Conservation (phyloP, 345 rosid species). For the Rhodomyrtus tomentosa region DNA sequence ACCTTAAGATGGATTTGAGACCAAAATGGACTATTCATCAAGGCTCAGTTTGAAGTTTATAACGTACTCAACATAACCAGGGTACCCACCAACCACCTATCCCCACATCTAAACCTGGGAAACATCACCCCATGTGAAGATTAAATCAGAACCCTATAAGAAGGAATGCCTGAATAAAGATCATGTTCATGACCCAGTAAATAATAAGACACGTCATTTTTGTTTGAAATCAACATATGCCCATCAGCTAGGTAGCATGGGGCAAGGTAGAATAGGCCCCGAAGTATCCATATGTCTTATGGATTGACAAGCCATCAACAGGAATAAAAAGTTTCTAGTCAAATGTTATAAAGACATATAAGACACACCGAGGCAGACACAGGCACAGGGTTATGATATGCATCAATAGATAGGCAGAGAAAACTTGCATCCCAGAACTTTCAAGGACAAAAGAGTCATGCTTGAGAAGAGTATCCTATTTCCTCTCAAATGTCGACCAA, state of each 20-base stretch:
- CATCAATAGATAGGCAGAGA: not conserved
- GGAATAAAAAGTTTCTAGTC: not conserved
- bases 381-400: not conserved
- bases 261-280: not conserved
- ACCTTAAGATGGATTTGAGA: not conserved
- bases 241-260: not conserved
- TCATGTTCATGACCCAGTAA: not conserved
- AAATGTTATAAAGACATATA: not conserved
- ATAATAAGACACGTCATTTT: not conserved
- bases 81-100: not conserved
- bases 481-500: not conserved
- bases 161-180: not conserved
- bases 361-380: not conserved
- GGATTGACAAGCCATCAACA: not conserved
- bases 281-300: not conserved
- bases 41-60: not conserved
- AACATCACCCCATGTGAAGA: not conserved
- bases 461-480: not conserved
- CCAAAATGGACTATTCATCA: not conserved
- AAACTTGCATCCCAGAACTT: not conserved
- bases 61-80: not conserved
- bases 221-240: not conserved
- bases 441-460: not conserved
- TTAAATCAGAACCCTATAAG: not conserved
- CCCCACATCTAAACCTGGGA: not conserved